Conservation (phyloP, 371 early-diverging fungal species). For the Lichtheimia ramosa region DNA sequence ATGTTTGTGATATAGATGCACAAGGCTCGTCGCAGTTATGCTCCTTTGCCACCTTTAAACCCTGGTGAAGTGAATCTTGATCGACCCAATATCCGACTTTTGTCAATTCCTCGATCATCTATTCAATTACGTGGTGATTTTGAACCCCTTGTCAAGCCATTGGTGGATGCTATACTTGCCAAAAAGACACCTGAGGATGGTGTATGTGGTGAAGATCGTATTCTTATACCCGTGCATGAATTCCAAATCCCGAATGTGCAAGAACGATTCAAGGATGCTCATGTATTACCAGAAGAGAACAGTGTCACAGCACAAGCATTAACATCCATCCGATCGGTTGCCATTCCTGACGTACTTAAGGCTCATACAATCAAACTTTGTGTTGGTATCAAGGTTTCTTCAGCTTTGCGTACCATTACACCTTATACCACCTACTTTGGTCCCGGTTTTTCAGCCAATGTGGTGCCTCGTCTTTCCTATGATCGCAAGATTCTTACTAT, state of each 20-base stretch:
- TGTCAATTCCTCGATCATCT: constrained; percentile 49
- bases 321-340: constrained; percentile 69
- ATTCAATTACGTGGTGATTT: constrained; percentile 56
- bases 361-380: constrained; percentile 61
- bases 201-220: constrained; percentile 21
- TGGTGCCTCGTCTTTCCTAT: constrained; percentile 46
- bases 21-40: constrained; percentile 62
- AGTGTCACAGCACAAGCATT: constrained; percentile 54
- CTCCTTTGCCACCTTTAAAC: constrained; percentile 53
- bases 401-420: constrained; percentile 74
- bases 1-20: constrained; percentile 49
- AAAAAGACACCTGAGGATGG: constrained; percentile 9
- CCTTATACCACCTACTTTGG: constrained; percentile 72
- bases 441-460: constrained; percentile 56
- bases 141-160: constrained; percentile 32
- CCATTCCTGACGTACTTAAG: constrained; percentile 43
- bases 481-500: constrained; percentile 44
- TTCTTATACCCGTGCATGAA: constrained; percentile 67
- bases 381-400: constrained; percentile 69
- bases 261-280: constrained; percentile 48
- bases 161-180: constrained; percentile 35
- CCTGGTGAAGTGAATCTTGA: constrained; percentile 48
- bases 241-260: constrained; percentile 66
- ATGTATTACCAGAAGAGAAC: constrained; percentile 36
- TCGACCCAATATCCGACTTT: constrained; percentile 47